Evolutionary conservation across 164 flowering plant genomes (phyloP).

Genomic region (Dillenia turbinata): DNA sequence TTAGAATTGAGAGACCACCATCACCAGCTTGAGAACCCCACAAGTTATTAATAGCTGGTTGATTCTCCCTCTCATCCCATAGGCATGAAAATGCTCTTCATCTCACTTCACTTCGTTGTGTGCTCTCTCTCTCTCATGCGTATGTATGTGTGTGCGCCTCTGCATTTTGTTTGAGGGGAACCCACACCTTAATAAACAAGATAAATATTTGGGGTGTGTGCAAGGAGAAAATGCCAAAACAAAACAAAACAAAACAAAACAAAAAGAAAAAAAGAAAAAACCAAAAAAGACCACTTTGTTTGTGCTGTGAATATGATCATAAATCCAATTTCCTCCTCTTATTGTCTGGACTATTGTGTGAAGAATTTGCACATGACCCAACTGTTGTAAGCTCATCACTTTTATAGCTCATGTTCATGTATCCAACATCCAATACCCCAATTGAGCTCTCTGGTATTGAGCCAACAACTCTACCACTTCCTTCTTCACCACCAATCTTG

Average conservation of each 20-base stretch:
- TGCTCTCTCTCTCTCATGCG: neutral
- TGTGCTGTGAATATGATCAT: neutral
- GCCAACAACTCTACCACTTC: neutral
- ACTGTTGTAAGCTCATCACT: neutral
- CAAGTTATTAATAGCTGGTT: conserved; percentile 9
- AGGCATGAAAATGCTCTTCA: conserved; percentile 10
- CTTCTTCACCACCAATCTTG: neutral
- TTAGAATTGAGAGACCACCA: too few species aligned
- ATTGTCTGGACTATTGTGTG: conserved; percentile 8
- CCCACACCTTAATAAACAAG: conserved; percentile 21
- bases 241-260: too few species aligned
- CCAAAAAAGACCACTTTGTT: too few species aligned
- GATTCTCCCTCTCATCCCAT: conserved; percentile 13
- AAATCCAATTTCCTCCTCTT: conserved; percentile 16
- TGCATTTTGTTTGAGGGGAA: neutral
- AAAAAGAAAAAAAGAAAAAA: too few species aligned
- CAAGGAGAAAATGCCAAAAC: neutral
- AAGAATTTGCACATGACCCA: conserved; percentile 16
- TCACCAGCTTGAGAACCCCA: neutral
- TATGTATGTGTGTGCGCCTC: too few species aligned
- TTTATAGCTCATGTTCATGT: neutral
- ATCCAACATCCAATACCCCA: conserved; percentile 26
- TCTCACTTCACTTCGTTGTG: neutral
- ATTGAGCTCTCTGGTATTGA: conserved; percentile 20
- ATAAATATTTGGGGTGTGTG: neutral